Percentiles rank a stretch among this genome's conserved stretches.
Conservation (phyloP, 495 filamentous ascomycete genomes). For the Lophium mytilinum region DNA sequence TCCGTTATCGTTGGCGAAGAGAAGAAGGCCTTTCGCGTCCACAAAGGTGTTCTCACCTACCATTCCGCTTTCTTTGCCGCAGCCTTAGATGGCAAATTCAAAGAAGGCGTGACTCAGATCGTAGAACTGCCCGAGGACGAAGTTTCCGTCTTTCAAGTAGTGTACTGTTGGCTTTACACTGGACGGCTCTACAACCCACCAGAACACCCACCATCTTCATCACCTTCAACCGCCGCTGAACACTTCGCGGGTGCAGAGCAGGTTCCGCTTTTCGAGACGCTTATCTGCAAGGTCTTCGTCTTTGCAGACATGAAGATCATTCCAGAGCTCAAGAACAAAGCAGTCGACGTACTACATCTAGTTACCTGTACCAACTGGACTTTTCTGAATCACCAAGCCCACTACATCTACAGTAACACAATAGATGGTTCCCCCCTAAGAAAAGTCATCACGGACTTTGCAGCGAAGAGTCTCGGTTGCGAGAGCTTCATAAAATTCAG, state of each 20-base stretch:
- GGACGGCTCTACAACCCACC: neutral
- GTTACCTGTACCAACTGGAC: too few relatives aligned
- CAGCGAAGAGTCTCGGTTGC: too few relatives aligned
- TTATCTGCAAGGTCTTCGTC: neutral
- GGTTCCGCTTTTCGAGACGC: too few relatives aligned
- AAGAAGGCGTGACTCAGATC: conserved; percentile 30
- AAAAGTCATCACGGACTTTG: too few relatives aligned
- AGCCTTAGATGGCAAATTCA: conserved; percentile 37
- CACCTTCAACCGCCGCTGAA: too few relatives aligned
- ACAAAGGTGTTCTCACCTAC: conserved; percentile 34
- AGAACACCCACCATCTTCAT: neutral
- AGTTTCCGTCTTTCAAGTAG: conserved; percentile 35
- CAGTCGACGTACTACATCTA: neutral
- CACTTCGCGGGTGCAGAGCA: too few relatives aligned
- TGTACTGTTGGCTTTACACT: conserved; percentile 38
- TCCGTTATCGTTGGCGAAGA: conserved; percentile 29
- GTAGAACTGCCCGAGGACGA: conserved; percentile 35
- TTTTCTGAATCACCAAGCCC: too few relatives aligned
- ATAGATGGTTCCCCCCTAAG: too few relatives aligned
- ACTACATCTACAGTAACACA: too few relatives aligned
- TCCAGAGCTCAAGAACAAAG: neutral
- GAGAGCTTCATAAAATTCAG: too few relatives aligned
- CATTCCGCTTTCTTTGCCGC: conserved; percentile 40
- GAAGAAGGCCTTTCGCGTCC: conserved; percentile 31
- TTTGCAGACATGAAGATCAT: neutral